These are phyloP conservation scores for Zoysia pacifica DNA, from an alignment of 176 grass and related monocot genomes.

Conservation along the genomic window DNA sequence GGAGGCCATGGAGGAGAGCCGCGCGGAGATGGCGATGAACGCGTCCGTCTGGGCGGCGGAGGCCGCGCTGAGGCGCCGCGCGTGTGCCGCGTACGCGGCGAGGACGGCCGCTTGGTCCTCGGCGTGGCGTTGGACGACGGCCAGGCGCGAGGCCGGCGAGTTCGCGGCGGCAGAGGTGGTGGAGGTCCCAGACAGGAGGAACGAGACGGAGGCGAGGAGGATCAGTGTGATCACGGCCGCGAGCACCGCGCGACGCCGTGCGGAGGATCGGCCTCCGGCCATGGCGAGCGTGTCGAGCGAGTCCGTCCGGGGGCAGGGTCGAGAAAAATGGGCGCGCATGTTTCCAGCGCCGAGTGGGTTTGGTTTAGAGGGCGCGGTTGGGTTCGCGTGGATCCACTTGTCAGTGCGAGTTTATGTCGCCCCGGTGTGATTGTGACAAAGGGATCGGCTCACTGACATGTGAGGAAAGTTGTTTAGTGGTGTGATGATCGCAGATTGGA, in stretches of 20 bases:
- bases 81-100: slow-evolving; percentile 67
- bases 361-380: slow-evolving; percentile 21
- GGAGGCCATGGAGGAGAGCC: slow-evolving; percentile 67
- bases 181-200: slow-evolving; percentile 46
- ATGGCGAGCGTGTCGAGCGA: slow-evolving; percentile 40
- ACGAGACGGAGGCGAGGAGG: slow-evolving; percentile 51
- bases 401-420: not conserved
- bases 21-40: slow-evolving; percentile 63
- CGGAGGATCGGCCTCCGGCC: slow-evolving; percentile 57
- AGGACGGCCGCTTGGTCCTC: slow-evolving; percentile 78
- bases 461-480: not conserved
- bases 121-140: slow-evolving; percentile 65
- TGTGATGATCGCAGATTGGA: not conserved
- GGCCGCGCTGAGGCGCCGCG: slow-evolving; percentile 62
- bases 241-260: slow-evolving; percentile 47
- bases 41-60: slow-evolving; percentile 52
- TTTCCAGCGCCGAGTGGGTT: slow-evolving; percentile 9
- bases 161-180: not conserved
- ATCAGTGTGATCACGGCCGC: slow-evolving; percentile 57
- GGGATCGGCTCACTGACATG: not conserved
- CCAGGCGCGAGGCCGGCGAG: slow-evolving; percentile 45
- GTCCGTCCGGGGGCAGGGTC: not conserved
- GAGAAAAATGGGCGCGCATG: slow-evolving; percentile 28
- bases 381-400: not conserved
- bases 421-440: too few relatives aligned